Evolutionary conservation across 208 protist species (phyloP).

Genomic region (Trypanosoma vivax): DNA sequence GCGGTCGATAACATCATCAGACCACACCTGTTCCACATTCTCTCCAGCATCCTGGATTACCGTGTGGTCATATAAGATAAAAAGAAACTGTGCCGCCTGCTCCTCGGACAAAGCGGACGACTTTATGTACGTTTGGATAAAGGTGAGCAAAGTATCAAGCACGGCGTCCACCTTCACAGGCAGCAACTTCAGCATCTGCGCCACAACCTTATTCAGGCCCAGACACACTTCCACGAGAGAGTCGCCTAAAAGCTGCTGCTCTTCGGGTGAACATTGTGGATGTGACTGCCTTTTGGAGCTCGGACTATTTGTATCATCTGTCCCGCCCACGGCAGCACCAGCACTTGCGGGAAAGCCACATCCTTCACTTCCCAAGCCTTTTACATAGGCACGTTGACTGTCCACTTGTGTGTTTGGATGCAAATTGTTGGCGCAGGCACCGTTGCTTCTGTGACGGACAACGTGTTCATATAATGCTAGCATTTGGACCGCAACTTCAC

Average conservation of each 20-base stretch:
- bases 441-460: background rate
- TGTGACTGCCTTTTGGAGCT: background rate
- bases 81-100: slow-evolving; percentile 47
- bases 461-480: slow-evolving; percentile 46
- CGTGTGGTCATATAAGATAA: slow-evolving; percentile 40
- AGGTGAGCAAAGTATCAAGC: slow-evolving; percentile 29
- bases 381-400: background rate
- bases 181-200: slow-evolving; percentile 28
- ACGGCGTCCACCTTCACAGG: slow-evolving; percentile 33
- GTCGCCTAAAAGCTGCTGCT: slow-evolving; percentile 7
- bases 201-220: slow-evolving; percentile 40
- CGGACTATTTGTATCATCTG: background rate
- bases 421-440: no score
- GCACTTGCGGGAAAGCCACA: background rate
- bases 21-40: slow-evolving; percentile 38
- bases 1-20: slow-evolving; percentile 53
- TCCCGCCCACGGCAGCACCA: background rate
- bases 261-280: background rate
- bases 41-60: slow-evolving; percentile 28
- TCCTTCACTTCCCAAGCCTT: slow-evolving; percentile 3
- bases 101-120: slow-evolving; percentile 32
- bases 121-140: slow-evolving; percentile 61
- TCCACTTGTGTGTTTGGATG: no score
- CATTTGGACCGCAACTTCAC: slow-evolving; percentile 55
- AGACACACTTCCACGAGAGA: slow-evolving; percentile 21